Evolutionary conservation across 805 yeast species (phyloP).

Genomic region (Yarrowia sp.): DNA sequence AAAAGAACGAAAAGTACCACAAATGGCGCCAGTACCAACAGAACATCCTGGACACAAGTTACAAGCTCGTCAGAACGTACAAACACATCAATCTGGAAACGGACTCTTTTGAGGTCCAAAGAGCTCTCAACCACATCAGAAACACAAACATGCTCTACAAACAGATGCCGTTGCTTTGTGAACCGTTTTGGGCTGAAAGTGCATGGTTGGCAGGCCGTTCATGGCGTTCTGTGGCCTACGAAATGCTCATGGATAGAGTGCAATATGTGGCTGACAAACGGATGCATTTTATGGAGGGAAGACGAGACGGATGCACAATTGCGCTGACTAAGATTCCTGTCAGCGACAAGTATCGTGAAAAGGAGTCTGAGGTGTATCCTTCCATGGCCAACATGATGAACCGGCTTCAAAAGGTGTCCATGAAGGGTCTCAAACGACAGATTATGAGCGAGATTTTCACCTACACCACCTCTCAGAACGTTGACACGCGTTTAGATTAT

Average conservation of each 20-base stretch:
- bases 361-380: neutral
- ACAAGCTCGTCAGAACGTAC: neutral
- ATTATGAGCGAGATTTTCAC: neutral
- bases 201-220: neutral
- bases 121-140: neutral
- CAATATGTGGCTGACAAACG: neutral
- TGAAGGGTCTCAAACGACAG: neutral
- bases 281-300: neutral
- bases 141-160: neutral
- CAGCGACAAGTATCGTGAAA: neutral
- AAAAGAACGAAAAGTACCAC: neutral
- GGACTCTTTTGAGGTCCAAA: neutral
- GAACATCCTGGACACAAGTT: neutral
- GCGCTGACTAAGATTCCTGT: neutral
- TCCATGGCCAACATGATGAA: neutral
- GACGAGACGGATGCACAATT: neutral
- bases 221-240: neutral
- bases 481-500: neutral
- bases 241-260: neutral
- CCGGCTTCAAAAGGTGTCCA: neutral
- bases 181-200: constrained; percentile 6
- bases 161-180: neutral
- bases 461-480: neutral
- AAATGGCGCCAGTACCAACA: neutral
- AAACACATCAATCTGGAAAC: neutral